Percentiles rank a stretch among this genome's conserved stretches.
Conservation (phyloP, 2,329 filamentous ascomycete species). For the Fusarium sp. region DNA sequence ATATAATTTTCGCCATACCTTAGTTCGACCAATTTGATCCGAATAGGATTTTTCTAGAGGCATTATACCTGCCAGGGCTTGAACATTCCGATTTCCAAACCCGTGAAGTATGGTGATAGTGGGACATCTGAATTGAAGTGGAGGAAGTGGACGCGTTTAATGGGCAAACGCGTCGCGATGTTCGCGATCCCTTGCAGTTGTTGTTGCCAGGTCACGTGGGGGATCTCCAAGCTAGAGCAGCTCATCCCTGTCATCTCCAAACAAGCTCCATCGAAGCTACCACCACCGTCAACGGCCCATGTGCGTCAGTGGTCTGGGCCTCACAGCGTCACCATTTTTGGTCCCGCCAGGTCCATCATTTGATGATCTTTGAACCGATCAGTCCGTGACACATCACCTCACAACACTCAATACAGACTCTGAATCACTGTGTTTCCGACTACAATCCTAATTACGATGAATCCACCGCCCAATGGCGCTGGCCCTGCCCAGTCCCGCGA, state of each 20-base stretch:
- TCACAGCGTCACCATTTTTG: conserved; percentile 44
- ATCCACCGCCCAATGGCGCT: conserved; percentile 32
- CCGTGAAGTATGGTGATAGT: conserved; percentile 34
- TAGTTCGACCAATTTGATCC: conserved; percentile 50
- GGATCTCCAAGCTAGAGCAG: conserved; percentile 36
- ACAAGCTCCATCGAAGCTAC: conserved; percentile 8
- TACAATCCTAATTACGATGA: conserved; percentile 27
- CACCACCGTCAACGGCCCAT: conserved; percentile 10
- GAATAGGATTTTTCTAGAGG: conserved; percentile 59
- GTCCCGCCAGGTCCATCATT: conserved; percentile 40
- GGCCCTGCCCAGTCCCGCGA: conserved; percentile 36
- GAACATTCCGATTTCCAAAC: conserved; percentile 24
- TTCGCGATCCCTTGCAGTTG: conserved; percentile 24
- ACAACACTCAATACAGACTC: neutral
- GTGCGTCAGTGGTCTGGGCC: conserved; percentile 27
- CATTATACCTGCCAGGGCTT: conserved; percentile 47
- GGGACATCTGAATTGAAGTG: conserved; percentile 27
- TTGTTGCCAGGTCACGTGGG: conserved; percentile 43
- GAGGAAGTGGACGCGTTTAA: conserved; percentile 45
- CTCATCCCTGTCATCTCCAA: conserved; percentile 31
- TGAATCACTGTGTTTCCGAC: neutral
- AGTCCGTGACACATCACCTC: conserved; percentile 1
- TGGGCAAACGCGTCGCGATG: conserved; percentile 44
- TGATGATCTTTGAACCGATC: conserved; percentile 11
- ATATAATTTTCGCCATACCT: conserved; percentile 46